These are phyloP conservation scores for Suillus clintonianus DNA, from an alignment of 768 basidiomycete species.

Conservation along the genomic window DNA sequence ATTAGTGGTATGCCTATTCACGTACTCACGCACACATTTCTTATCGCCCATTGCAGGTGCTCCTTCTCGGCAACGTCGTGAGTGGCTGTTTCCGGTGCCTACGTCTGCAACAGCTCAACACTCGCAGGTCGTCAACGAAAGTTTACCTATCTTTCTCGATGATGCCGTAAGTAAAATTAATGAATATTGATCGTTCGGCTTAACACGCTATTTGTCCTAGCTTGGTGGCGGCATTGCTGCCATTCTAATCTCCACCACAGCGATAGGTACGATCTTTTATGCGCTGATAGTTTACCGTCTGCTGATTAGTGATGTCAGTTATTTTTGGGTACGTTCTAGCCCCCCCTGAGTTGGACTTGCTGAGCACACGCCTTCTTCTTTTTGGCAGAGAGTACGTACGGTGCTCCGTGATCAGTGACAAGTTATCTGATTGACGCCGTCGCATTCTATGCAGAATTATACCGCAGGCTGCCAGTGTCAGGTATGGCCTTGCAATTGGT, in stretches of 20 bases:
- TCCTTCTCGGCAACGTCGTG: slow-evolving; percentile 88
- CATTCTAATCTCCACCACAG: slow-evolving; percentile 74
- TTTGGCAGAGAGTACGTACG: slow-evolving; percentile 38
- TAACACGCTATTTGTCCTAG: slow-evolving; percentile 16
- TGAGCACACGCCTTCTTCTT: slow-evolving; percentile 5
- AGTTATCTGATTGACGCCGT: not conserved
- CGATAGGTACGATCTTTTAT: slow-evolving; percentile 38
- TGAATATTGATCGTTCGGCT: slow-evolving; percentile 4
- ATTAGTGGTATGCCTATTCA: slow-evolving; percentile 62
- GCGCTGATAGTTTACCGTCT: not conserved
- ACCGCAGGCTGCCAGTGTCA: slow-evolving; percentile 71
- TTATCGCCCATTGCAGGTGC: slow-evolving; percentile 48
- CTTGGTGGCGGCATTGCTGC: slow-evolving; percentile 76
- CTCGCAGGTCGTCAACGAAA: slow-evolving; percentile 76
- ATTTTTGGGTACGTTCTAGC: slow-evolving; percentile 70
- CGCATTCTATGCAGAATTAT: slow-evolving; percentile 48
- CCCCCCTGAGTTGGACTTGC: not conserved
- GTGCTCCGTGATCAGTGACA: not conserved
- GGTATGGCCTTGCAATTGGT: slow-evolving; percentile 81
- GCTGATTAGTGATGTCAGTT: slow-evolving; percentile 43
- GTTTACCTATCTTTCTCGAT: slow-evolving; percentile 81
- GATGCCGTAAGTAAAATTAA: slow-evolving; percentile 47
- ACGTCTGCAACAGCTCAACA: not conserved
- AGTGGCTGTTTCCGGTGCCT: slow-evolving; percentile 22
- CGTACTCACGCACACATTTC: slow-evolving; percentile 1